Conservation (phyloP, 2,329 filamentous ascomycete species). For the Xylaria hypoxylon region DNA sequence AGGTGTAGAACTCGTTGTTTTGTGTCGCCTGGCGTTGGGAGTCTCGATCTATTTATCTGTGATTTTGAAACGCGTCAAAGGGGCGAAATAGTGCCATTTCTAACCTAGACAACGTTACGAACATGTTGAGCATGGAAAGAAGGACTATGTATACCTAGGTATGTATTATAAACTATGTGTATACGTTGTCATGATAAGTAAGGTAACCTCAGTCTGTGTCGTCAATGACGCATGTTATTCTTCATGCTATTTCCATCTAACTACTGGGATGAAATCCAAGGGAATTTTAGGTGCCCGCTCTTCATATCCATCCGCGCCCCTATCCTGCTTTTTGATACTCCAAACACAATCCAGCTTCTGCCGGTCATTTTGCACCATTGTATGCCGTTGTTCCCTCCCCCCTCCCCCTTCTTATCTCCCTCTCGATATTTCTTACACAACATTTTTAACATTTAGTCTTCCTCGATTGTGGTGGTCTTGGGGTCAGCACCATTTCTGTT, state of each 20-base stretch:
- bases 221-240: not conserved
- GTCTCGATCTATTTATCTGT: not conserved
- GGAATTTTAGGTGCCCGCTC: not conserved
- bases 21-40: slow-evolving; percentile 24
- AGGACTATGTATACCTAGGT: not conserved
- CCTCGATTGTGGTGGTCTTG: slow-evolving; percentile 63
- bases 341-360: slow-evolving; percentile 13
- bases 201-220: not conserved
- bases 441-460: slow-evolving; percentile 55
- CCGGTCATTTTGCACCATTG: not conserved
- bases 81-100: not conserved
- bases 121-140: not conserved
- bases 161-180: slow-evolving; percentile 8
- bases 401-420: not conserved
- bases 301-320: slow-evolving; percentile 18
- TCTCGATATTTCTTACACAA: not conserved
- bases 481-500: slow-evolving; percentile 49
- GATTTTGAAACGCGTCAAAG: not conserved
- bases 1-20: not conserved
- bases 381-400: not conserved
- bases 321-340: slow-evolving; percentile 20
- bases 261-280: not conserved
- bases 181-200: slow-evolving; percentile 6
- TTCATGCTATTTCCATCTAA: slow-evolving; percentile 3
- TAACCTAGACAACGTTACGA: not conserved